Evolutionary conservation across 177 flowering plant species (phyloP).

Genomic region (Vitis hybrid): DNA sequence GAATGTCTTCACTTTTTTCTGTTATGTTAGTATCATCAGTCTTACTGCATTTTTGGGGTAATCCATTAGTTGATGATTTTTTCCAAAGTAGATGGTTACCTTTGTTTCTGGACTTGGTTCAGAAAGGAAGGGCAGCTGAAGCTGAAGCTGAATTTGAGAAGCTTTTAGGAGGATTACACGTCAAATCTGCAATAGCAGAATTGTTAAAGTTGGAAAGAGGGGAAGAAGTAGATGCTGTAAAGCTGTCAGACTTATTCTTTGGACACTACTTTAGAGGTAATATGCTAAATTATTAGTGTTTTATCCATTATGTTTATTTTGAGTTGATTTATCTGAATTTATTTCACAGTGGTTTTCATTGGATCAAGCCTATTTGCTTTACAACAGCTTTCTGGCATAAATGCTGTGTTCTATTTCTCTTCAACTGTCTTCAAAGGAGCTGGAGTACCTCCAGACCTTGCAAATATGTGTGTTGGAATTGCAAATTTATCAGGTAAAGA

Average conservation of each 20-base stretch:
- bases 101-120: constrained; percentile 14
- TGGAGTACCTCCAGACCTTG: constrained; percentile 75
- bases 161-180: constrained; percentile 67
- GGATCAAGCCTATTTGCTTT: constrained; percentile 86
- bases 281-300: too few species aligned
- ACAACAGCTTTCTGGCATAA: constrained; percentile 96
- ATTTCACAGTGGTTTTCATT: constrained; percentile 86
- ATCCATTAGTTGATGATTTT: background rate
- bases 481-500: constrained; percentile 62
- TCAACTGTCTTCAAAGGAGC: constrained; percentile 81
- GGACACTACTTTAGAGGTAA: constrained; percentile 66
- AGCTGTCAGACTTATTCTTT: constrained; percentile 55
- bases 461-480: constrained; percentile 69
- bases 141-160: constrained; percentile 77
- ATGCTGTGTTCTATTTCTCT: constrained; percentile 93
- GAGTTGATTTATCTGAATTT: constrained; percentile 2
- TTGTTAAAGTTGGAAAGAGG: constrained; percentile 68
- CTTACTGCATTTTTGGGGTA: too few species aligned
- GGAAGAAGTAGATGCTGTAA: constrained; percentile 53
- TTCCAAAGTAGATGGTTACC: background rate
- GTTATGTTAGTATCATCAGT: too few species aligned
- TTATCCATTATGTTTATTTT: too few species aligned
- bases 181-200: constrained; percentile 71
- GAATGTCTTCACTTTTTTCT: too few species aligned
- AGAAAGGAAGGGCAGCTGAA: constrained; percentile 74